Conservation (phyloP, 331 rosid genomes). For the Quercus phellos region DNA sequence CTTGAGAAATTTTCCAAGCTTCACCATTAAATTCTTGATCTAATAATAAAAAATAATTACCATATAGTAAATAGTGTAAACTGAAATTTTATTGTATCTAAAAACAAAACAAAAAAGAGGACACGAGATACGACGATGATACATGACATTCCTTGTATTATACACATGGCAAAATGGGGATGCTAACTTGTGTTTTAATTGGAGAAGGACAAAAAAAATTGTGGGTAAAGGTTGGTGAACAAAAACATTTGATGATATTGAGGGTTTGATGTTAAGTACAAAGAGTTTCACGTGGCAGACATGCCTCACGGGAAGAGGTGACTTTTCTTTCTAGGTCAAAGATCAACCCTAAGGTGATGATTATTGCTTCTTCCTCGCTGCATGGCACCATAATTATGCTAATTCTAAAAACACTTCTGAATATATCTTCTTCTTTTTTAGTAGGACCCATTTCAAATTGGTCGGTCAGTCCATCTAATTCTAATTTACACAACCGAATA, state of each 20-base stretch:
- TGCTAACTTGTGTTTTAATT: background rate
- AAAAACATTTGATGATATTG: background rate
- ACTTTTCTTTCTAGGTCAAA: background rate
- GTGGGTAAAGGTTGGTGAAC: background rate
- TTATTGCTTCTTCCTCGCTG: background rate
- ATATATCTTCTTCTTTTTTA: background rate
- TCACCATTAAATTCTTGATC: too few species aligned
- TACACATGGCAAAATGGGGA: too few species aligned
- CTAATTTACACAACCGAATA: background rate
- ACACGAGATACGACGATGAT: too few species aligned
- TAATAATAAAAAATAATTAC: too few species aligned
- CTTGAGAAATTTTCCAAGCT: too few species aligned
- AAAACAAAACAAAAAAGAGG: too few species aligned
- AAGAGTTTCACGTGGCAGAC: background rate
- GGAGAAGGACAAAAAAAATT: background rate
- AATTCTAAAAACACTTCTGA: background rate
- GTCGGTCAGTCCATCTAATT: background rate
- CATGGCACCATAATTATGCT: background rate
- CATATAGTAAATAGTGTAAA: too few species aligned
- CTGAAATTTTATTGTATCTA: too few species aligned
- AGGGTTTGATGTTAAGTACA: background rate
- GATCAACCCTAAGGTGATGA: background rate
- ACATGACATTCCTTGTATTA: too few species aligned
- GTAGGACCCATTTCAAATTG: slow-evolving; percentile 1
- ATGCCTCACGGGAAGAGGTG: background rate